Base-by-base conservation (phyloP, 1,139 yeast genomes). In the Yamadazyma dendronema region DNA sequence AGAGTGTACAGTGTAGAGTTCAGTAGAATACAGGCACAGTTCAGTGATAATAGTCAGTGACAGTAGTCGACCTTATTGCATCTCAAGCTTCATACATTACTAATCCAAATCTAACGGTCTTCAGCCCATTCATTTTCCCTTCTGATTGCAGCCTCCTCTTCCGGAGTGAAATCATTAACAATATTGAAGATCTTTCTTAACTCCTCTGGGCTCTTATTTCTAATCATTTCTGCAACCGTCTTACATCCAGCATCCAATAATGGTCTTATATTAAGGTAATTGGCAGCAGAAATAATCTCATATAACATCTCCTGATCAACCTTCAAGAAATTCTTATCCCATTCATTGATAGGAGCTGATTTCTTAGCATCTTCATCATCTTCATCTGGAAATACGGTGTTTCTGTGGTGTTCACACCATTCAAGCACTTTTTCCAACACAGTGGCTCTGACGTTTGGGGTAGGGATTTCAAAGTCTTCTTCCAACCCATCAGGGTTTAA, bases 91-190 rank as follows among this genome's bases (percentile, higher is more conserved):
- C 22, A 19, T 19, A 19, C 9, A 19, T 19, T 19, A 19, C 22
- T 24, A 10, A 7, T 13, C 34, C 41, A 48, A 10, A 7, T 13
- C 34, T 41, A 48, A 44, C 52, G 50, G 31, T 92, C 98, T 62
- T 92, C 98, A 17, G 98, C 98, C 98, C 98, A 92, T 62, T 92
- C 98, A 59, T 92, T 92, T 64, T 92, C 98, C 56, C 96, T 80
- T 58, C 95, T 84, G 50, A 94, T 92, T 39, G 96, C 97, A 34
- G 95, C 96, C 67, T 92, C 98, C 63, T 94, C 98, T 61, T 94
- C 98, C 3, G 97, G 96, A 28, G 95, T 86, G 65, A 94, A 92
- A 62, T 94, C 98, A 59, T 89, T 62, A 42, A 84, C 94, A 52
- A 94, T 94, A 63, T 94, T 94, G 72, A 94, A 94, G 1, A 95